Percentiles rank a stretch among this genome's conserved stretches.
Conservation (phyloP, 2,329 filamentous ascomycete genomes). For the Nemania sp. region DNA sequence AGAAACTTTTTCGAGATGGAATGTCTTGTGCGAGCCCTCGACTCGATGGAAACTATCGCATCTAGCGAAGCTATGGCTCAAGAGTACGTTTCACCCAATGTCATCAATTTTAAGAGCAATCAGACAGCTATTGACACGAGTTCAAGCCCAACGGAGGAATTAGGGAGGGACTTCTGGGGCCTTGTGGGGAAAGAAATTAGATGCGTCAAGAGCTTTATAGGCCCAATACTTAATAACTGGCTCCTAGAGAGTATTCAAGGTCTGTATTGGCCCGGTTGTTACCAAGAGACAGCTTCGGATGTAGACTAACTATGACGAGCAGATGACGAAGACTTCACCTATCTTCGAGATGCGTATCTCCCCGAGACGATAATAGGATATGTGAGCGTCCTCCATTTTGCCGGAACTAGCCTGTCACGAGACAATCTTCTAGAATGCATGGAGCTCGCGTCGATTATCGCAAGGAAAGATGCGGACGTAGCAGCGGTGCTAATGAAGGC, state of each 20-base stretch:
- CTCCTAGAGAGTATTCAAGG: slow-evolving; percentile 67
- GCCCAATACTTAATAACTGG: slow-evolving; percentile 74
- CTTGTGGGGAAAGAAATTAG: slow-evolving; percentile 67
- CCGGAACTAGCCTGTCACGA: slow-evolving; percentile 78
- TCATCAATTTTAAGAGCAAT: background rate
- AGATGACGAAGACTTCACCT: slow-evolving; percentile 71
- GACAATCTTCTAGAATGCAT: slow-evolving; percentile 86
- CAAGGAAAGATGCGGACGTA: slow-evolving; percentile 76
- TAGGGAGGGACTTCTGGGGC: slow-evolving; percentile 62
- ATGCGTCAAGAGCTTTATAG: slow-evolving; percentile 66
- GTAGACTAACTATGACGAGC: slow-evolving; percentile 32
- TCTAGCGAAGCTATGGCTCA: slow-evolving; percentile 64
- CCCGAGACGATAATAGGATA: slow-evolving; percentile 89
- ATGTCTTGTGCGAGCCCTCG: slow-evolving; percentile 72
- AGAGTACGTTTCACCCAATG: slow-evolving; percentile 58
- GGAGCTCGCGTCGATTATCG: slow-evolving; percentile 82
- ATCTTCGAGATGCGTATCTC: slow-evolving; percentile 81
- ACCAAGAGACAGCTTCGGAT: background rate
- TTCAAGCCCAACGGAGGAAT: slow-evolving; percentile 50
- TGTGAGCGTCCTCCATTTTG: slow-evolving; percentile 82
- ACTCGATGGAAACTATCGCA: slow-evolving; percentile 75
- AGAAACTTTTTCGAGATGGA: slow-evolving; percentile 77
- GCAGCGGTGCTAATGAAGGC: slow-evolving; percentile 72
- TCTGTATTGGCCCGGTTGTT: slow-evolving; percentile 52
- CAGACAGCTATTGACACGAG: slow-evolving; percentile 46